A percentile compares a stretch with the other conserved stretches of the same genome.
phyloP scores from a whole-genome alignment of 164 flowering plant genomes.

The Sedum album region DNA sequence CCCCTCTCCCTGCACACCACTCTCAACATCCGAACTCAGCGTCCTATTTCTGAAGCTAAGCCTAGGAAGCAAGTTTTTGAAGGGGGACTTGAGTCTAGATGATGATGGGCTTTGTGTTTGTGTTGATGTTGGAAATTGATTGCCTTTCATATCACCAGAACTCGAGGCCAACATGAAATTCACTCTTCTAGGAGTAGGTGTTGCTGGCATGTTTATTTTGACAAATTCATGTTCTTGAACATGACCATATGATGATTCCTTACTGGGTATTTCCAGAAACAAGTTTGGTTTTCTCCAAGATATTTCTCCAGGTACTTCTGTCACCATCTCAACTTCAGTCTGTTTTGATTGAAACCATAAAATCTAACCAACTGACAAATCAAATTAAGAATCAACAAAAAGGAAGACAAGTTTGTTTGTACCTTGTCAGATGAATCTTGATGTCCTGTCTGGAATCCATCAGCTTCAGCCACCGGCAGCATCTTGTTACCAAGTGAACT shows the following conservation, averaged over 20 bases:
- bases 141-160: constrained; percentile 17
- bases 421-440: background rate
- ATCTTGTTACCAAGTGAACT: background rate
- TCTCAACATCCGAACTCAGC: constrained; percentile 25
- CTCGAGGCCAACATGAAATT: constrained; percentile 39
- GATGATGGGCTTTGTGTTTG: constrained; percentile 35
- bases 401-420: background rate
- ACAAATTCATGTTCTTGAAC: constrained; percentile 37
- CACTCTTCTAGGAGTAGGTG: constrained; percentile 54
- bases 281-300: constrained; percentile 45
- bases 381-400: background rate
- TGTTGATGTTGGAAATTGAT: constrained; percentile 18
- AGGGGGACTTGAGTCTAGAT: constrained; percentile 32
- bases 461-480: background rate
- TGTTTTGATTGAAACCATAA: constrained; percentile 11
- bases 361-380: background rate
- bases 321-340: constrained; percentile 30
- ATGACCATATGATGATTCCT: constrained; percentile 21
- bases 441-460: background rate
- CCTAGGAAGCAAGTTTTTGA: constrained; percentile 37
- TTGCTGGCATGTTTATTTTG: constrained; percentile 39
- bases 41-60: constrained; percentile 36
- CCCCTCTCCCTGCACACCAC: constrained; percentile 8
- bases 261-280: constrained; percentile 45
- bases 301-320: constrained; percentile 1